phyloP scores from a whole-genome alignment of 2,329 filamentous ascomycete species.

The Tolypocladium pustulatum region DNA sequence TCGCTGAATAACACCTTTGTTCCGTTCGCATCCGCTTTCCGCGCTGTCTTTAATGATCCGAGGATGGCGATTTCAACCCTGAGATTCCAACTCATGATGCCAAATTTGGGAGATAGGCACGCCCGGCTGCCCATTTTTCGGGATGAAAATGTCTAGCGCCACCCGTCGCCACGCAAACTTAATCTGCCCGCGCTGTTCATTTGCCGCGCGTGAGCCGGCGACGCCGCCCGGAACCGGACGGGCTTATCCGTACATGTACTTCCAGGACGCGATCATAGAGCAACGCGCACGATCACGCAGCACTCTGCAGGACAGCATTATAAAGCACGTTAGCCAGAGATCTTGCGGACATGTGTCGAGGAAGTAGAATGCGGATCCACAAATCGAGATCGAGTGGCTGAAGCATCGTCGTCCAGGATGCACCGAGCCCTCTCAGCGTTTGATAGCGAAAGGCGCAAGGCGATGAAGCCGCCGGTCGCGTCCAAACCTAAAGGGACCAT shows the following conservation, averaged over 20 bases:
- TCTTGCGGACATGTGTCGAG: not conserved
- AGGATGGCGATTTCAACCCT: no score
- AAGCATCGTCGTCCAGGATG: no score
- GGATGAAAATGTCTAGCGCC: not conserved
- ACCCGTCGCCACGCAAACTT: not conserved
- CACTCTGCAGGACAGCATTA: no score
- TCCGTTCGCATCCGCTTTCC: not conserved
- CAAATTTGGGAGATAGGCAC: no score
- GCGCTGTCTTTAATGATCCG: no score
- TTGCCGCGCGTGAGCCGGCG: not conserved
- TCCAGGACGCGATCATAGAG: no score
- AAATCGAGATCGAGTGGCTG: not conserved
- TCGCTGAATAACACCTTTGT: not conserved
- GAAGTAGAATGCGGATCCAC: no score
- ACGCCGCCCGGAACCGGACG: not conserved
- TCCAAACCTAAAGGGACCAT: not conserved
- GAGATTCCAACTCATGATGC: no score
- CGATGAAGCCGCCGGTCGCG: not conserved
- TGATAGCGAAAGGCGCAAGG: not conserved
- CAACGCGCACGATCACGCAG: no score
- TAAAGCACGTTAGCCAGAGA: no score
- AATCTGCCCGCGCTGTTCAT: not conserved
- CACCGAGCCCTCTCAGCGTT: not conserved
- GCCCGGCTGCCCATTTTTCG: not conserved
- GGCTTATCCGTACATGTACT: not conserved